Base-by-base conservation (phyloP, 805 yeast species). In the Metschnikowia arizonensis region DNA sequence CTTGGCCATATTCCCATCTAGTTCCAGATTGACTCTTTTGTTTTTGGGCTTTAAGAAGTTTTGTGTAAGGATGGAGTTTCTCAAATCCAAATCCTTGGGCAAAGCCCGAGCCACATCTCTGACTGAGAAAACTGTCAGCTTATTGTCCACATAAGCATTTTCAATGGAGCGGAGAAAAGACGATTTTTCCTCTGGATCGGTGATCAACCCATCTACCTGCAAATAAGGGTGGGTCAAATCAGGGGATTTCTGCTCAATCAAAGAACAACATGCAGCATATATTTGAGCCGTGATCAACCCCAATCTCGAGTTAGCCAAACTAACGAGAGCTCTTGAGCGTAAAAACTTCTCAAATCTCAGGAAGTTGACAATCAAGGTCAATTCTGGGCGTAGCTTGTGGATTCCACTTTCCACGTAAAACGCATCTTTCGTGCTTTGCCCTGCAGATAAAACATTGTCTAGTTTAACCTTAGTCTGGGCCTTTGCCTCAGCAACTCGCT, bases 211-310 rank as follows among this genome's bases (percentile, higher is more conserved):
- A 12, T 65, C 53, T 17, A 81, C 72, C 36, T 68, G 58, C 11
- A 65, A 57, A 31, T 77, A 62, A 7, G 74, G 75, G 46, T 75
- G 68, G 28, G 48, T 52, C 34, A 62, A 57, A 19, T 62, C 67
- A 6, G 79, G 77, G 4, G 83, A 76, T 40, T 66, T 68, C 50
- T 68, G 72, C 60, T 88, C 97, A 15, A 85, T 69, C 32, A 75
- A 58, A 14, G 63, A 53, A 46, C 93, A 73, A 3, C 82, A 79
- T 9, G 72, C 62, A 37, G 72, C 70, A 59, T 86, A 91, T 9
- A 93, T 73, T 35, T 71, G 63, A 0, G 93, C 73, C 0, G 95
- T 73, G 2, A 85, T 62, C 5, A 73, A 64, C 2, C 98, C 98
- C 26, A 89, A 64, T 44, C 88, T 74, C 37, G 84, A 82, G 25